phyloP scores from a whole-genome alignment of 441 rosid species.

The Croton setiger region DNA sequence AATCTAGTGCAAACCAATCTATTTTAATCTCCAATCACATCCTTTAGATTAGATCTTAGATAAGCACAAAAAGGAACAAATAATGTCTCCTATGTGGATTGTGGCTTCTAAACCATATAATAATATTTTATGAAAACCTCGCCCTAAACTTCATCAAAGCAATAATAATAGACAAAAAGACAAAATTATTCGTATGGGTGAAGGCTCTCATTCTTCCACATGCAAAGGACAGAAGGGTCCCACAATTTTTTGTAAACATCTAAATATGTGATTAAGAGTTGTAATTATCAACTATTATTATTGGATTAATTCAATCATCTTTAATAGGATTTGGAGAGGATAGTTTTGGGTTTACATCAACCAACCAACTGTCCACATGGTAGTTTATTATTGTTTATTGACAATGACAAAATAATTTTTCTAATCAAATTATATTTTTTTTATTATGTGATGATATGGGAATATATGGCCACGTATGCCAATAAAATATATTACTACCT shows the following conservation, averaged over 20 bases:
- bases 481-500: not conserved
- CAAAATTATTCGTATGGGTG: not conserved
- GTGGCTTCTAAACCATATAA: not conserved
- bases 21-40: not conserved
- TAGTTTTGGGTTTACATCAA: not conserved
- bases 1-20: not conserved
- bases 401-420: slow-evolving; percentile 4
- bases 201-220: slow-evolving; percentile 16
- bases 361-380: slow-evolving; percentile 13
- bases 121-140: too few species aligned
- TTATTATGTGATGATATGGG: too few species aligned
- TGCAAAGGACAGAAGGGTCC: not conserved
- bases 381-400: not conserved
- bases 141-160: not conserved
- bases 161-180: slow-evolving; percentile 1
- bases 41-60: not conserved
- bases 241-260: not conserved
- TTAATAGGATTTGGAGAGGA: not conserved
- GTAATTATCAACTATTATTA: not conserved
- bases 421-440: not conserved
- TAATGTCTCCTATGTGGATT: not conserved
- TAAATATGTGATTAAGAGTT: slow-evolving; percentile 1
- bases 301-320: not conserved
- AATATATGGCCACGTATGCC: not conserved
- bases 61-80: not conserved